Base-by-base conservation (phyloP, 768 basidiomycete genomes). In the Boletus insuetus region DNA sequence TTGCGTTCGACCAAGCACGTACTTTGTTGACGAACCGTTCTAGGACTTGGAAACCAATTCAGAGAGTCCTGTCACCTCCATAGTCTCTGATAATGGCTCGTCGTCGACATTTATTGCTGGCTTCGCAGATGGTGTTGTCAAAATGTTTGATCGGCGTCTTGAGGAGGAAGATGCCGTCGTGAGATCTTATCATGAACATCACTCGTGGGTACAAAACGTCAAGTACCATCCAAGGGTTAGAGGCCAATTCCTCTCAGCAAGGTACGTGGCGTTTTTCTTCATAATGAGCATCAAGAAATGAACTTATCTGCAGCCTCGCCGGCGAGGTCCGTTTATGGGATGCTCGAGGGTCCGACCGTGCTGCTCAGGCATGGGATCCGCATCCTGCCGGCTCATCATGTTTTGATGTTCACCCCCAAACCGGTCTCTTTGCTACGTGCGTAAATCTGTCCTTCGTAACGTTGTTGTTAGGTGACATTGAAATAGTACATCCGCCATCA, bases 271-370 rank as follows among this genome's bases (percentile, higher is more conserved):
- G 4, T 34, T 13, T 45, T 3, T 49, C 16, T 29, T 7, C 37
- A 13, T 0, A 8, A n/a, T 11, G 19, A 38, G n/a, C 37, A 32
- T n/a, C 3, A 12, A 49, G 24, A 13, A 53, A 51, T 11, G n/a
- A 56, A 39, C 37, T n/a, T n/a, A 39, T 39, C 13, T 29, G 16
- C 62, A 98, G 97, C 63, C 71, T 92, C 68, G 89, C 91, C 64
- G 97, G 97, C 1, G 85, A 91, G 63, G 87, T 97, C 40, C 89
- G 89, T 64, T 72, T 98, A 10, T 98, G 94, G 87, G 97, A 99
- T 71, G 74, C 90, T 31, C 85, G 97, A 51, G 79, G 81, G 17
- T 61, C 77, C 3, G 83, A 88, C 42, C 71, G 70, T 31, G 79
- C 91, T 6, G 66, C 82, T 13, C 76, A 83, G 46, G 79, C 81